Base-by-base conservation (phyloP, 2,329 filamentous ascomycete species). In the Exophiala bonariae region DNA sequence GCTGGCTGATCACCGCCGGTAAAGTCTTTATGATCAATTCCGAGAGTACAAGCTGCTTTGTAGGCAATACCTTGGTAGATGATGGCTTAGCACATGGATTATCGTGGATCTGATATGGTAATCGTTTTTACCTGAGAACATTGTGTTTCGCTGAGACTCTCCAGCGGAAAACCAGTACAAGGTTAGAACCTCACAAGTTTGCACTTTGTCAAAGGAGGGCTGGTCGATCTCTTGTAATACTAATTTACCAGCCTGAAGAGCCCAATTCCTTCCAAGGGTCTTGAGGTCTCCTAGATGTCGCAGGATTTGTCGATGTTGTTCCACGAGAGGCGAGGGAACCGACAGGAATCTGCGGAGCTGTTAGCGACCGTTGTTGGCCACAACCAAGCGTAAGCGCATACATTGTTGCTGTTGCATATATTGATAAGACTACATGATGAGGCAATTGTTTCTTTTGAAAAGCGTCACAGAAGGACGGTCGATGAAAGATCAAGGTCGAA, bases 141-240 rank as follows among this genome's bases (percentile, higher is more conserved):
- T 49, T 32, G 41, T 44, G 23, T 49, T 49, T n/a, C 46, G 33
- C 35, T 44, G 33, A 14, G 26, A 49, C 13, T 49, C 46, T 3
- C 46, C 46, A 4, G 41, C 40, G 30, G 41, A 44, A 35, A 49
- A 49, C 46, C 46, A 49, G 39, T 49, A 49, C 11, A 49, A 18
- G 13, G 46, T 40, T 13, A 49, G 35, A 30, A 49, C 41, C 33
- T 49, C 41, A 28, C 40, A 44, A 9, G 46, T 49, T 41, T 44
- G 41, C 10, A 49, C 46, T 7, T 40, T 49, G 31, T 49, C 46
- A 19, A 49, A 49, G 2, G 35, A 34, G 10, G 46, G 46, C 36
- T 49, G 46, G 34, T 49, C 46, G 22, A 49, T 49, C 18, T 44
- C 46, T 30, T 49, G 46, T n/a, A 49, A 35, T 17, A 49, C 46